Evolutionary conservation across 305 asterid genomes (phyloP), one percentile per base, ranked within the genome.

Genomic region (Ilex paraguariensis): DNA sequence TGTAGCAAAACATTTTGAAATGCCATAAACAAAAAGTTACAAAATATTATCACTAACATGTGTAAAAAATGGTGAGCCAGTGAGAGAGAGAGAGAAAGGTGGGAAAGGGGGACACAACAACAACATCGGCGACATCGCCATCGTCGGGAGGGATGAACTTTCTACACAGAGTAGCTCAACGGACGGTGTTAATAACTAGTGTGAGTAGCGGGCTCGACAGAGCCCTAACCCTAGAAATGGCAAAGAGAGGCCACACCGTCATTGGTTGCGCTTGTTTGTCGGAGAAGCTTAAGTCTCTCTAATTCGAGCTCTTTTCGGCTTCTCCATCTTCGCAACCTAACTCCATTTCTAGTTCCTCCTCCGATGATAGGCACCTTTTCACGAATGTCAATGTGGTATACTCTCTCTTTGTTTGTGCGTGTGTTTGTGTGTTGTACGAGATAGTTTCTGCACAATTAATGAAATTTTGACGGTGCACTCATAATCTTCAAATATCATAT

Each of bases 231-330:
- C 56, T 91, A 52, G 96, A 91, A 73, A 32, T 91, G 73, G 96
- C 95, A 15, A 91, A 73, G 80, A 88, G 83, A 62, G 98, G 97
- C 16, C 96, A 91, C 82, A 74, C 82, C 56, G 77, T 91, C 62
- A 82, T 91, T 52, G 98, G 98, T 65, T 88, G 98, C 85, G 79
- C 95, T 51, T 95, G 98, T 72, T 73, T 95, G 53, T 72, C 73
- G 64, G 98, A 88, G 0, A 82, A 83, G 74, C 87, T 91, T 60
- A 64, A 83, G 28, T 67, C 93, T 54, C 88, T 91, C 49, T 87
- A 79, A 58, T 60, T 89, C 31, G 98, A 91, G 61, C 95, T 91
- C 65, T 66, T 73, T 33, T 51, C 90, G 46, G 75, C 75, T 62
- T 77, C 91, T 31, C 9, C 31, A 51, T 52, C 56, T n/a, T 10